A percentile compares a stretch with the other conserved stretches of the same genome.
These are phyloP conservation scores for Rosa multiflora DNA, from an alignment of 306 rosid genomes.

Conservation along the genomic window DNA sequence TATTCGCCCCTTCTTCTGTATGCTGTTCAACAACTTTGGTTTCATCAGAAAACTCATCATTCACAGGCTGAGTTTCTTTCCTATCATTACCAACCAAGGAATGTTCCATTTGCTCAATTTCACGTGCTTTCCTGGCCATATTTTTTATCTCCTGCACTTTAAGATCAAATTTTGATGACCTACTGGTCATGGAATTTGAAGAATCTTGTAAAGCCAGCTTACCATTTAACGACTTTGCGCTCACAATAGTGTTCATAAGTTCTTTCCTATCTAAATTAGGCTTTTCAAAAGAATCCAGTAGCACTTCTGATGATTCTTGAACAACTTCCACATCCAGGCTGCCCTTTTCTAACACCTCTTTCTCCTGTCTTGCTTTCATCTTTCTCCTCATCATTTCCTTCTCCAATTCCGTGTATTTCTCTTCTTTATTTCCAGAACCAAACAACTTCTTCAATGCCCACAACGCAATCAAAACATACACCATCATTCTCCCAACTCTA, in stretches of 20 bases:
- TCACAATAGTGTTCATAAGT: conserved; percentile 52
- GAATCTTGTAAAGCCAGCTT: conserved; percentile 34
- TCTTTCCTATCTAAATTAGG: conserved; percentile 71
- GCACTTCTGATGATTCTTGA: conserved; percentile 38
- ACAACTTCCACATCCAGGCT: conserved; percentile 77
- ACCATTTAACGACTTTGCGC: conserved; percentile 46
- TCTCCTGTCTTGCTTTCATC: conserved; percentile 70
- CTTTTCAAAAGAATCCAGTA: conserved; percentile 33
- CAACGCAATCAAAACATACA: conserved; percentile 51
- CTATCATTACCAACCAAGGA: conserved; percentile 26
- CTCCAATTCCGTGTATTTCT: conserved; percentile 42
- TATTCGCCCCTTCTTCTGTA: conserved; percentile 25
- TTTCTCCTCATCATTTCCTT: conserved; percentile 94
- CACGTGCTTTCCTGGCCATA: conserved; percentile 55
- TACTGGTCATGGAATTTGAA: conserved; percentile 20
- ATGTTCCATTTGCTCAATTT: conserved; percentile 44
- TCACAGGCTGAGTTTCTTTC: conserved; percentile 28
- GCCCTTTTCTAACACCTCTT: conserved; percentile 46
- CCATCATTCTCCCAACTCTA: conserved; percentile 51
- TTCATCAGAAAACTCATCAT: conserved; percentile 33
- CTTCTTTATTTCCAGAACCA: conserved; percentile 51
- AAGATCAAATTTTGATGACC: conserved; percentile 34
- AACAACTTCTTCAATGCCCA: conserved; percentile 70
- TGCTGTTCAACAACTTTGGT: conserved; percentile 22
- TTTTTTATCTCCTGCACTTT: conserved; percentile 66